These are phyloP conservation scores for Neopestalotiopsis sp. DNA, from an alignment of 2,329 filamentous ascomycete species.

Conservation along the genomic window DNA sequence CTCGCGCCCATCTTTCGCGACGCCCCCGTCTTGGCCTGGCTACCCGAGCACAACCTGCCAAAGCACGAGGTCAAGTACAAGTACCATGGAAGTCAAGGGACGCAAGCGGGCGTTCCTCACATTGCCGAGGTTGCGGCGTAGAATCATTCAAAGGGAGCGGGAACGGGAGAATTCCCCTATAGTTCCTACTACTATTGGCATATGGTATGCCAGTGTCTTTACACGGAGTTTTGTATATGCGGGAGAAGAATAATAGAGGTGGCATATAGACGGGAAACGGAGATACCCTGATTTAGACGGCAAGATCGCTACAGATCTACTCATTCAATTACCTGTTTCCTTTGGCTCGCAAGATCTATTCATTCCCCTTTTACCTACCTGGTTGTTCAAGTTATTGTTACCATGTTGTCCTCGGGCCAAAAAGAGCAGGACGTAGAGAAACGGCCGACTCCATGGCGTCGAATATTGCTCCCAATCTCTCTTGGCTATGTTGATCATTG, in stretches of 20 bases:
- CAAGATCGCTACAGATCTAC: too few species aligned
- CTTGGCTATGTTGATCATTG: neutral
- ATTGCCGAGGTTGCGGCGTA: neutral
- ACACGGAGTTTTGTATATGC: too few species aligned
- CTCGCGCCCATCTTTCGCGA: conserved; percentile 7
- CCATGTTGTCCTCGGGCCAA: neutral
- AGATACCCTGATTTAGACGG: too few species aligned
- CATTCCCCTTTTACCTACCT: too few species aligned
- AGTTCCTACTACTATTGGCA: neutral
- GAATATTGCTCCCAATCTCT: neutral
- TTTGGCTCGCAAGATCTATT: too few species aligned
- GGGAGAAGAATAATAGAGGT: too few species aligned
- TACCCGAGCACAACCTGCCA: neutral
- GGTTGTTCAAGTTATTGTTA: too few species aligned
- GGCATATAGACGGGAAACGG: too few species aligned
- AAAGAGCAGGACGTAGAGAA: neutral
- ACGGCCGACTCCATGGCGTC: neutral
- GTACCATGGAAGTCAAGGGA: neutral
- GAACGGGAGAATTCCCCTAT: neutral
- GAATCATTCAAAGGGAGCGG: neutral
- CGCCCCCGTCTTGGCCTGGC: conserved; percentile 7
- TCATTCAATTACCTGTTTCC: too few species aligned
- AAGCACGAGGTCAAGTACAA: conserved; percentile 10
- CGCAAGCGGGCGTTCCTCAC: neutral
- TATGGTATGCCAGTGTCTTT: too few species aligned